Conservation (phyloP, 257 asterid species). For the Galeopsis tetrahit region DNA sequence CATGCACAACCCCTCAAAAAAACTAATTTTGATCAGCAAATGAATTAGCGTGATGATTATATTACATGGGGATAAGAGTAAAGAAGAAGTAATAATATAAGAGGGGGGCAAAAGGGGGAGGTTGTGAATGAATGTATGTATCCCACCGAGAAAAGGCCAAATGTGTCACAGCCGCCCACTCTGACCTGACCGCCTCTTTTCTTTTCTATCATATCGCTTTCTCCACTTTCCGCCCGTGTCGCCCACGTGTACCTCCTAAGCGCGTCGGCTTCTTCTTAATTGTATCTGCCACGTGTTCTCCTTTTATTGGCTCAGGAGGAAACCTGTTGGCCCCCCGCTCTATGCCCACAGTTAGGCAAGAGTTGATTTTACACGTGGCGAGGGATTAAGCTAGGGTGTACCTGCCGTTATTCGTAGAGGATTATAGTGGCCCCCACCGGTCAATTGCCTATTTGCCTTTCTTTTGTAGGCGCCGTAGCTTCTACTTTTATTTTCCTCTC, state of each 20-base stretch:
- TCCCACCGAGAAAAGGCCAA: conserved; percentile 19
- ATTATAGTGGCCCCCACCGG: conserved; percentile 22
- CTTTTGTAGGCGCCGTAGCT: conserved; percentile 23
- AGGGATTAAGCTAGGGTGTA: conserved; percentile 23
- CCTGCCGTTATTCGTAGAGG: conserved; percentile 20
- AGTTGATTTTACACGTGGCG: conserved; percentile 27
- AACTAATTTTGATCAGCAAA: no score
- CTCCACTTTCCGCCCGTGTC: conserved; percentile 27
- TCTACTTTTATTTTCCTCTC: background rate
- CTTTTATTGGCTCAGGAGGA: conserved; percentile 16
- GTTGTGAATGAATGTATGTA: no score
- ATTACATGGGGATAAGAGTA: no score
- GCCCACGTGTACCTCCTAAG: conserved; percentile 27
- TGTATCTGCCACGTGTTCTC: background rate
- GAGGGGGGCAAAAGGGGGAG: no score
- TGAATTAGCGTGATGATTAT: no score
- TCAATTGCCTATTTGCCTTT: conserved; percentile 1
- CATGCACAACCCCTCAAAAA: no score
- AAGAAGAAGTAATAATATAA: no score
- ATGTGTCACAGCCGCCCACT: conserved; percentile 43
- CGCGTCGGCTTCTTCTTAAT: conserved; percentile 1
- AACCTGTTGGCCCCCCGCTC: conserved; percentile 14
- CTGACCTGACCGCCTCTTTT: conserved; percentile 49
- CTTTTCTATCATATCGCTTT: conserved; percentile 28
- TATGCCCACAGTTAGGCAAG: background rate